Evolutionary conservation across 495 filamentous ascomycete species (phyloP).

Genomic region (Opeltia flavorubescens): DNA sequence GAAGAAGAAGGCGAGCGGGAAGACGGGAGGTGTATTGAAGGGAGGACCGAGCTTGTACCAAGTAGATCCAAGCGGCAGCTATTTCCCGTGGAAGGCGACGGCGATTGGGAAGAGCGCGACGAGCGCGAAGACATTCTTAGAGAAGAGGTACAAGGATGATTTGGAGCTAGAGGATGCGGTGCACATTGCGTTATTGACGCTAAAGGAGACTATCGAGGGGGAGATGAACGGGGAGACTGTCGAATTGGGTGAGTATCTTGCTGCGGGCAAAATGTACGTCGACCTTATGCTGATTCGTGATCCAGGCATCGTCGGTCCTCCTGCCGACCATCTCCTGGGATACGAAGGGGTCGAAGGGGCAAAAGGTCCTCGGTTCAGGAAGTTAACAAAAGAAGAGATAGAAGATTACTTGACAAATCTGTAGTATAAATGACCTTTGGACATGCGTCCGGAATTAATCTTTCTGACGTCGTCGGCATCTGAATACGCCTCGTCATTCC

Average conservation of each 20-base stretch:
- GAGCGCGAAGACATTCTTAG: constrained; percentile 93
- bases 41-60: constrained; percentile 96
- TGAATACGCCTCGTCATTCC: too few species aligned
- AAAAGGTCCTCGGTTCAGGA: constrained; percentile 84
- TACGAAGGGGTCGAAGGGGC: constrained; percentile 85
- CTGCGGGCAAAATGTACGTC: neutral
- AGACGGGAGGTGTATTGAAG: constrained; percentile 91
- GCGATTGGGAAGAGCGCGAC: constrained; percentile 98
- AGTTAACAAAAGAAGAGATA: constrained; percentile 92
- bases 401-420: constrained; percentile 98
- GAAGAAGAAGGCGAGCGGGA: constrained; percentile 51
- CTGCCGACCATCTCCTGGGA: constrained; percentile 82
- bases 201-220: constrained; percentile 98
- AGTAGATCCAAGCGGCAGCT: constrained; percentile 91
- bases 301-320: constrained; percentile 83
- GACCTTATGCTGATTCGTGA: constrained; percentile 22
- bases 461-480: neutral
- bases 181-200: constrained; percentile 90
- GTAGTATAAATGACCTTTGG: constrained; percentile 26
- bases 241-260: constrained; percentile 79
- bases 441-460: neutral
- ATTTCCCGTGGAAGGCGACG: constrained; percentile 99
- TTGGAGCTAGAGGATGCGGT: constrained; percentile 97
- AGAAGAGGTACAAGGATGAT: constrained; percentile 96
- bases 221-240: constrained; percentile 99